Evolutionary conservation across 1,139 yeast species (phyloP).

Genomic region (Spathaspora sp.): DNA sequence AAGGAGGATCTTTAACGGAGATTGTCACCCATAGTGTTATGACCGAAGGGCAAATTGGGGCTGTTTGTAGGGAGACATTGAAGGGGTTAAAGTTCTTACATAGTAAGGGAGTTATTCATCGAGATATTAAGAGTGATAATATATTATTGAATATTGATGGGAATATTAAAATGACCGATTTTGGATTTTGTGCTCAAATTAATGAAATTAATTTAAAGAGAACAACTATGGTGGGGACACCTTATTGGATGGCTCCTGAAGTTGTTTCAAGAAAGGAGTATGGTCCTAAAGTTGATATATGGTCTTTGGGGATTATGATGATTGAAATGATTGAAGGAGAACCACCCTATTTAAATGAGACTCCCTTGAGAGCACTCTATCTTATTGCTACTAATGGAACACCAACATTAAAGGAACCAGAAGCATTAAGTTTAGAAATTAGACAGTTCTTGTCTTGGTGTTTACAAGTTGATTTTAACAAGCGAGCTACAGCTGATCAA

Average conservation of each 20-base stretch:
- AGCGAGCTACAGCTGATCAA: constrained; percentile 79
- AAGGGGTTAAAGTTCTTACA: constrained; percentile 85
- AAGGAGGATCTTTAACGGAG: constrained; percentile 94
- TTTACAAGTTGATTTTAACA: constrained; percentile 80
- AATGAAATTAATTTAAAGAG: constrained; percentile 83
- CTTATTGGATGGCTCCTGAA: constrained; percentile 99
- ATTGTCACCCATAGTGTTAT: constrained; percentile 92
- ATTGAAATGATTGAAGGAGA: constrained; percentile 99
- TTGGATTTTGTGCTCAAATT: constrained; percentile 94
- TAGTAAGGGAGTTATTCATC: constrained; percentile 90
- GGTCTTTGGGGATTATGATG: constrained; percentile 97
- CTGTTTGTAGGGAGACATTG: constrained; percentile 89
- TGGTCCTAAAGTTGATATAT: constrained; percentile 95
- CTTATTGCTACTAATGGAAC: constrained; percentile 96
- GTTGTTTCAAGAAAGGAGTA: constrained; percentile 92
- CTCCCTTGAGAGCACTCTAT: constrained; percentile 88
- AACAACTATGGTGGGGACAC: constrained; percentile 99
- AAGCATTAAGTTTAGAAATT: constrained; percentile 65
- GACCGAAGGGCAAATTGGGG: constrained; percentile 97
- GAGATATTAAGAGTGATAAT: constrained; percentile 95
- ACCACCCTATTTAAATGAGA: constrained; percentile 94
- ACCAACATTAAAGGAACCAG: constrained; percentile 88
- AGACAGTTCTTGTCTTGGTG: constrained; percentile 75
- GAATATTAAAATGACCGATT: constrained; percentile 85
- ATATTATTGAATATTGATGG: constrained; percentile 81